Base-by-base conservation (phyloP, 2,329 filamentous ascomycete species). In the Hirsutella thompsonii region DNA sequence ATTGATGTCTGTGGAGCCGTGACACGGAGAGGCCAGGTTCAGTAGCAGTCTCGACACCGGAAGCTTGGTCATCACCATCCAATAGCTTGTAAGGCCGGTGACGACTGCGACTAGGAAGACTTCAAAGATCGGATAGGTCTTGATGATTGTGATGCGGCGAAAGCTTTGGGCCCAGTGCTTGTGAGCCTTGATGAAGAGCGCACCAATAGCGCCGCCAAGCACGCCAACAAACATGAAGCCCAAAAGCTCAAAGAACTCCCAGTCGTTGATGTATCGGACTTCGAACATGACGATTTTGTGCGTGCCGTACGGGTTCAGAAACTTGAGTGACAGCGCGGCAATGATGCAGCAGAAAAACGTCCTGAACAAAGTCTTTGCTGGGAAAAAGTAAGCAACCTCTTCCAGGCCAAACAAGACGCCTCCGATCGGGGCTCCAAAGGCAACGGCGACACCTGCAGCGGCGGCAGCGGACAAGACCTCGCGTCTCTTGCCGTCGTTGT, bases 341-440 rank as follows among this genome's bases (percentile, higher is more conserved):
- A 83, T 81, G 52, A 96, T 96, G 61, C 90, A 96, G 67, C 90
- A 96, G 63, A 96, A 96, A 61, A 98, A 98, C 0, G 92, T 96
- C 40, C 92, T 73, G 66, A 98, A 98, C 8, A 98, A 73, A 0
- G 90, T 96, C 65, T 98, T 96, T 5, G 90, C 87, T 0, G 92
- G 90, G 58, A 96, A 96, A 61, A 96, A 96, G 61, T 96, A 96
- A 50, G 85, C 79, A 46, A 96, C 89, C 70, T 96, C 92, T 61
- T 98, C 92, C 23, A 96, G 63, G 28, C 87, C 88, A 60, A 96
- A 96, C 3, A 96, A 70, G 2, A 95, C 88, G 40, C 90, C 90
- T 8, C 88, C 87, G 0, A 79, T 55, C 34, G 90, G 90, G 1
- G 90, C 88, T 30, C 90, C 90, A 57, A 96, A 96, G 11, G 90